These are phyloP conservation scores for Jatropha multifida DNA, from an alignment of 441 rosid species.

Conservation along the genomic window DNA sequence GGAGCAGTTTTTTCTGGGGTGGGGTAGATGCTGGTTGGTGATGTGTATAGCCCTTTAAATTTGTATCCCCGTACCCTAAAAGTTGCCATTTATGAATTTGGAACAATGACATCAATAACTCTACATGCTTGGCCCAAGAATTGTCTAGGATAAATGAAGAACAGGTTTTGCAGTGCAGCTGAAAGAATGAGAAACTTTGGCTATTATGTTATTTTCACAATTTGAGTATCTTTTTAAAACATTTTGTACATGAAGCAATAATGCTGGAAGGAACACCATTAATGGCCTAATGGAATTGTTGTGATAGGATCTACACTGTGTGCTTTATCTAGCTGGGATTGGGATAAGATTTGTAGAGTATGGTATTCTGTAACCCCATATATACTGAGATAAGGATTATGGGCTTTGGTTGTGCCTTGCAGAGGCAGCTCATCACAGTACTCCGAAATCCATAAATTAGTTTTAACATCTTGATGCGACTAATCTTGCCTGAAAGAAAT, in stretches of 20 bases:
- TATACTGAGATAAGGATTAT: neutral
- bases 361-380: neutral
- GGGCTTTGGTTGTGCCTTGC: neutral
- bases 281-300: neutral
- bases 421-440: neutral
- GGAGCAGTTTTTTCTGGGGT: neutral
- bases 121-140: neutral
- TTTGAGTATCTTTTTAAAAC: neutral
- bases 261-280: neutral
- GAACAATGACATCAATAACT: neutral
- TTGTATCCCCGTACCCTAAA: neutral
- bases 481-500: constrained; percentile 2
- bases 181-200: neutral
- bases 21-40: neutral
- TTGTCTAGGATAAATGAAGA: neutral
- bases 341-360: neutral
- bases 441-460: neutral
- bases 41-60: neutral
- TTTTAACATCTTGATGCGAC: neutral
- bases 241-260: neutral
- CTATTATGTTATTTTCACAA: neutral
- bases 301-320: neutral
- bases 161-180: neutral
- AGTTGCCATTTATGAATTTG: neutral
- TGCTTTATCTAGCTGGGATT: neutral